Evolutionary conservation across 441 rosid species (phyloP).

Genomic region (Gossypium aridum): DNA sequence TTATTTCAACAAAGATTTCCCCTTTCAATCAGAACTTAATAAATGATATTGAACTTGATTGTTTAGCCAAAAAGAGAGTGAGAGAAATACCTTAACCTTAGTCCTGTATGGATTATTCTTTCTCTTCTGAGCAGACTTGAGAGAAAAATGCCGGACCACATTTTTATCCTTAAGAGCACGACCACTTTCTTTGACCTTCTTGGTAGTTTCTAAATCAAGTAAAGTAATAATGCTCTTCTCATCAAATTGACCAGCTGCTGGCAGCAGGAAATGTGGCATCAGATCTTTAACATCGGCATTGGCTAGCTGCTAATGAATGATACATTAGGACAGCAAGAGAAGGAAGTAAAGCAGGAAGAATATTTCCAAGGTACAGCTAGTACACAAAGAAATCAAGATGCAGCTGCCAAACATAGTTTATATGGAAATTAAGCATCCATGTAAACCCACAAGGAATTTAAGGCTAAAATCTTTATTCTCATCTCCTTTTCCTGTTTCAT

Average conservation of each 20-base stretch:
- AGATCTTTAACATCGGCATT: conserved; percentile 9
- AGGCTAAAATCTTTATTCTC: not conserved
- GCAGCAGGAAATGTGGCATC: conserved; percentile 8
- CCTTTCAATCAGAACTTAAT: not conserved
- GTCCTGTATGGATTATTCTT: conserved; percentile 10
- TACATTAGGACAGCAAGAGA: conserved; percentile 11
- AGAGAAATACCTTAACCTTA: conserved; percentile 21
- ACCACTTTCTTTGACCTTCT: conserved; percentile 12
- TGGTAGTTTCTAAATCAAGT: not conserved
- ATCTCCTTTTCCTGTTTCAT: not conserved
- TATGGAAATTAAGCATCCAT: not conserved
- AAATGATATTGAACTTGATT: not conserved
- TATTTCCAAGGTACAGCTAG: not conserved
- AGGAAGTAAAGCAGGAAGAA: conserved; percentile 6
- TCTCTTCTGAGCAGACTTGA: conserved; percentile 17
- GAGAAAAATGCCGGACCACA: conserved; percentile 13
- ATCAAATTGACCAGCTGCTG: conserved; percentile 19
- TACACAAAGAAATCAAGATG: conserved; percentile 1
- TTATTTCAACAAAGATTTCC: not conserved
- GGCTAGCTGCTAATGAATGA: conserved; percentile 22
- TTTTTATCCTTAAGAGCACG: conserved; percentile 12
- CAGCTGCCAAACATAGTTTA: conserved; percentile 4
- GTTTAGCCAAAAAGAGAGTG: not conserved
- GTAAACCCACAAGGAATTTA: not conserved
- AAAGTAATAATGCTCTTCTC: conserved; percentile 11